Conservation (phyloP, 2,329 filamentous ascomycete genomes). For the Geoglossum cookeanum region DNA sequence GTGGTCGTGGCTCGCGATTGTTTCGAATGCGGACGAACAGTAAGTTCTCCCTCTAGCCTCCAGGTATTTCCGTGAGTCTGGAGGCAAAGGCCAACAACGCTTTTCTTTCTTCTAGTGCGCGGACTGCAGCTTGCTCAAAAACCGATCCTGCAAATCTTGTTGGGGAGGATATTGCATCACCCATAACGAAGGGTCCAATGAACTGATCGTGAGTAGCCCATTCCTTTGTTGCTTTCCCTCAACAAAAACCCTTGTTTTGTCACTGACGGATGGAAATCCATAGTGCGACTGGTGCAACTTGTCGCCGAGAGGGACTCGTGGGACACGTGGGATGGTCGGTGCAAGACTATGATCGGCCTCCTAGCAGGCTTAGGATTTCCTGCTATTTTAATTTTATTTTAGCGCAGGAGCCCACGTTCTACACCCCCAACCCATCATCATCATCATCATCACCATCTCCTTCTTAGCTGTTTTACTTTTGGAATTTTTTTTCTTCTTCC, state of each 20-base stretch:
- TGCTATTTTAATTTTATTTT: too few species aligned
- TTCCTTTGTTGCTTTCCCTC: background rate
- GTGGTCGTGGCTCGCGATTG: slow-evolving; percentile 48
- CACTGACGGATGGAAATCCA: too few species aligned
- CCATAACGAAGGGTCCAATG: slow-evolving; percentile 65
- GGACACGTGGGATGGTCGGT: background rate
- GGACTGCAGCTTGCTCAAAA: slow-evolving; percentile 52
- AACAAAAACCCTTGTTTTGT: too few species aligned
- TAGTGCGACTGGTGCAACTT: slow-evolving; percentile 3
- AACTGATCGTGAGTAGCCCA: slow-evolving; percentile 19
- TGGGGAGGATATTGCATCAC: slow-evolving; percentile 63
- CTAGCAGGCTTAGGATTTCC: too few species aligned
- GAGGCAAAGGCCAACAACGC: too few species aligned
- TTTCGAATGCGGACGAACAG: slow-evolving; percentile 67
- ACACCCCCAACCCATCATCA: too few species aligned
- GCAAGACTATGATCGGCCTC: background rate
- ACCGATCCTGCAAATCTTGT: slow-evolving; percentile 53
- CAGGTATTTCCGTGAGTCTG: background rate
- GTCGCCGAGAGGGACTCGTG: background rate
- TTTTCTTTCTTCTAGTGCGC: slow-evolving; percentile 38
- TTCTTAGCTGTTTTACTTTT: background rate
- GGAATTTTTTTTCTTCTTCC: background rate
- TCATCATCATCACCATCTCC: too few species aligned
- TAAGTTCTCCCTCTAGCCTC: slow-evolving; percentile 20
- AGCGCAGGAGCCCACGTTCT: too few species aligned